Evolutionary conservation across 495 filamentous ascomycete species (phyloP), one percentile per base, ranked within the genome.

Genomic region (Mytilinidion resinicola): DNA sequence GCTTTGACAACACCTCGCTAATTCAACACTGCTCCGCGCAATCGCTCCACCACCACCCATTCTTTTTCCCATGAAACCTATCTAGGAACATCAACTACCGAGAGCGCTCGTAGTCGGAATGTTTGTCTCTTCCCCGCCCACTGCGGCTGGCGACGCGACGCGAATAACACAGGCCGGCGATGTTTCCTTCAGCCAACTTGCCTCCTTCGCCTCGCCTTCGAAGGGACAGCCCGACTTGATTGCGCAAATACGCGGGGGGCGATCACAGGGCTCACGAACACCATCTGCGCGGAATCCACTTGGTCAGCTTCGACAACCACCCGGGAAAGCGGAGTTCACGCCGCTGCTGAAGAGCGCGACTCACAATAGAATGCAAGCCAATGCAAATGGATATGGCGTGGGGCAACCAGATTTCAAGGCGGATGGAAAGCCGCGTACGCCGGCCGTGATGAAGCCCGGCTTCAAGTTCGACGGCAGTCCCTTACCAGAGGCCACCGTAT

Each of bases 311-410:
- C 88, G 91, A 33, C 75, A 80, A 66, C 85, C 73, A 25, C 71
- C 82, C 1, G 80, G 76, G 12, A 85, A 83, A 51, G 82, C 80
- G 47, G 95, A 98, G 60, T 98, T 98, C 68, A 98, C 93, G 2
- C 93, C 93, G 0, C 72, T 98, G 54, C 82, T 98, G 69, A 92
- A 90, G 74, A 95, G 87, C 56, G 91, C 90, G 12, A 89, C 89
- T 15, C 84, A 83, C 53, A 91, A 92, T 65, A 79, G 84, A 36
- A 80, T 21, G 46, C 46, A 49, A 17, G 19, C 19, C 19, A 21
- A 21, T 21, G 44, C 21, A 47, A 76, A 76, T 44, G 76, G 74
- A 69, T 81, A 76, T 76, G 82, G 69, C 70, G 41, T 25, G 4
- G 63, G 61, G 6, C 62, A 68, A 39, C 54, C 62, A 38, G 63